Evolutionary conservation across 2,329 filamentous ascomycete genomes (phyloP), one percentile per base, ranked within the genome.

Genomic region (Alternaria triticimaculans): DNA sequence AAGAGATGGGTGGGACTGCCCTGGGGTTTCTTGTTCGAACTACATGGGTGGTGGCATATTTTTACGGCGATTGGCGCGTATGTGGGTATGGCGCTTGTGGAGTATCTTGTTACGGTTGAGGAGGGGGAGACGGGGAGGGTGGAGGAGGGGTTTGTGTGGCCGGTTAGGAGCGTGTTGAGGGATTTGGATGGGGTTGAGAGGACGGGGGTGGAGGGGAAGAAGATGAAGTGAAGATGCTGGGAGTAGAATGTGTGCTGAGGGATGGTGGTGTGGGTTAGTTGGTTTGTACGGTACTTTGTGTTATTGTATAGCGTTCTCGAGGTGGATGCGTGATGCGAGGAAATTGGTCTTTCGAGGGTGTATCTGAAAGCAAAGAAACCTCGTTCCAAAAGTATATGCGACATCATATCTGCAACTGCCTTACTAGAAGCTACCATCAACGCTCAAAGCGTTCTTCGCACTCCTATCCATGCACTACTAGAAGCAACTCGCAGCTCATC

Each of bases 11-110:
- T 89, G 3, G 87, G 87, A 0, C 72, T 88, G 46, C 87, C 87
- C 0, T 87, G 81, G 82, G 85, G 83, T 2, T 87, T 86, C 74
- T 33, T 87, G 0, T 72, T 89, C 5, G 88, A 89, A 76, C 71
- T 89, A 14, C 88, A 89, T 69, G 88, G 87, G 1, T 89, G 87
- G 88, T 90, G 88, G 88, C 88, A 90, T 68, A 76, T 89, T 15
- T 77, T 88, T 25, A 90, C 87, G 0, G 88, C 86, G 0, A 78
- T 87, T 20, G 84, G 86, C 1, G 86, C 87, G 5, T 82, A 82
- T 23, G 72, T 75, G 3, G 78, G 78, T 18, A 81, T 81, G 76
- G 77, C 78, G 30, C 59, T 80, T 3, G 75, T 76, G 1, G 78
- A 80, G 67, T 78, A 79, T 46, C 70, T 81, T 8, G 76, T 78